Conservation (phyloP, 768 basidiomycete species). For the Rhodotorula paludigena region DNA sequence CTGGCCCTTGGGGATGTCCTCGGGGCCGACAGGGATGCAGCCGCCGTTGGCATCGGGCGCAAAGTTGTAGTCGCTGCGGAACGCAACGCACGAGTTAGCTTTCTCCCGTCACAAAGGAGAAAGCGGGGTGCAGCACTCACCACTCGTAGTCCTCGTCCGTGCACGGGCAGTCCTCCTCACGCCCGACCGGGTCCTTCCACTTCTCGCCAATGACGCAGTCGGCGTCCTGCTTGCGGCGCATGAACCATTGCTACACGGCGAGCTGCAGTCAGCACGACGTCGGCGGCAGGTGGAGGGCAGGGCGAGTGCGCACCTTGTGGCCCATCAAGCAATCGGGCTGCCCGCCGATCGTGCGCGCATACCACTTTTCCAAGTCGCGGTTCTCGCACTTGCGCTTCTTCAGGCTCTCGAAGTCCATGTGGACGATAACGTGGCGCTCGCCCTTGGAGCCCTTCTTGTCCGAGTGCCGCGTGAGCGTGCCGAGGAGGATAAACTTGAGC, state of each 20-base stretch:
- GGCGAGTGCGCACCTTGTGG: conserved; percentile 61
- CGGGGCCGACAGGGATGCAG: conserved; percentile 81
- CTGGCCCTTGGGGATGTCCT: conserved; percentile 71
- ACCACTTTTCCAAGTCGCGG: conserved; percentile 80
- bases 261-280: not conserved
- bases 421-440: conserved; percentile 66
- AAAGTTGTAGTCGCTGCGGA: conserved; percentile 83
- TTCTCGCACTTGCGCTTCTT: conserved; percentile 63
- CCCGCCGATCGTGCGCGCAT: conserved; percentile 59
- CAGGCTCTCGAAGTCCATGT: conserved; percentile 74
- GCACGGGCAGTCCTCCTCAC: conserved; percentile 75
- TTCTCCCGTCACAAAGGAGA: too few species aligned
- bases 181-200: conserved; percentile 75
- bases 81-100: not conserved
- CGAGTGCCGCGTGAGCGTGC: conserved; percentile 63
- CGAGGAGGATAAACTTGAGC: conserved; percentile 88
- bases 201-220: conserved; percentile 88
- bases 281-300: not conserved
- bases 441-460: conserved; percentile 46
- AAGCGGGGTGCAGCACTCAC: conserved; percentile 50
- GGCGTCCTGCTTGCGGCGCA: conserved; percentile 70
- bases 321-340: conserved; percentile 83
- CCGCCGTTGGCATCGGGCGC: conserved; percentile 61
- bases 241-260: conserved; percentile 83
- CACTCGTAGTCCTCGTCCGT: conserved; percentile 88